Evolutionary conservation across 1,284 basidiomycete genomes (phyloP).

Genomic region (Puccinia coronata): DNA sequence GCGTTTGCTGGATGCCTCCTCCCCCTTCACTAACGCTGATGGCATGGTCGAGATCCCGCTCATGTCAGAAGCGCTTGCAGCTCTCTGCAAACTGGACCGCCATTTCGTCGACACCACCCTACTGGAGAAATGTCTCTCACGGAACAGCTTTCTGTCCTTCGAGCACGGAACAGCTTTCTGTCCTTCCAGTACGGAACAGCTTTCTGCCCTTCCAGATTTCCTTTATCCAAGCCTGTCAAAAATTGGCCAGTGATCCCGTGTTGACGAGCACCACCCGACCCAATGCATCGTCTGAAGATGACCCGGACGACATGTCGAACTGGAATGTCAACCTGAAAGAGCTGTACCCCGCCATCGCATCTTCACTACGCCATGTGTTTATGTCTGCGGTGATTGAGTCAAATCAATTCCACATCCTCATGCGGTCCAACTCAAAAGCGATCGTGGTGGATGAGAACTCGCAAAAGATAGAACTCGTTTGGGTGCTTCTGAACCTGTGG

Average conservation of each 20-base stretch:
- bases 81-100: conserved; percentile 56
- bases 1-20: conserved; percentile 53
- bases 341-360: conserved; percentile 39
- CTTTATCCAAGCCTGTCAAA: conserved; percentile 48
- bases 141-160: conserved; percentile 27
- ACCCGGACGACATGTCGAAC: conserved; percentile 35
- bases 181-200: conserved; percentile 35
- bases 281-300: conserved; percentile 29
- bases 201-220: conserved; percentile 47
- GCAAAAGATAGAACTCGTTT: conserved; percentile 32
- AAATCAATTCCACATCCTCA: conserved; percentile 31
- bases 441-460: conserved; percentile 33
- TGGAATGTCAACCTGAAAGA: conserved; percentile 48
- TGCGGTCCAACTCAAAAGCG: conserved; percentile 40
- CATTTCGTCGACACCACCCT: conserved; percentile 36
- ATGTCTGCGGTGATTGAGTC: conserved; percentile 38
- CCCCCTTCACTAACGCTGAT: conserved; percentile 52
- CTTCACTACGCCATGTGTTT: conserved; percentile 29
- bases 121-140: conserved; percentile 46
- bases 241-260: conserved; percentile 24
- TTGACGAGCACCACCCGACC: neutral
- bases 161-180: conserved; percentile 42
- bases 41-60: conserved; percentile 55
- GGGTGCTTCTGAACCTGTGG: conserved; percentile 43
- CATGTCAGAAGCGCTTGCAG: conserved; percentile 56